Evolutionary conservation across 495 filamentous ascomycete genomes (phyloP).

Genomic region (Aspergillus ostianus): DNA sequence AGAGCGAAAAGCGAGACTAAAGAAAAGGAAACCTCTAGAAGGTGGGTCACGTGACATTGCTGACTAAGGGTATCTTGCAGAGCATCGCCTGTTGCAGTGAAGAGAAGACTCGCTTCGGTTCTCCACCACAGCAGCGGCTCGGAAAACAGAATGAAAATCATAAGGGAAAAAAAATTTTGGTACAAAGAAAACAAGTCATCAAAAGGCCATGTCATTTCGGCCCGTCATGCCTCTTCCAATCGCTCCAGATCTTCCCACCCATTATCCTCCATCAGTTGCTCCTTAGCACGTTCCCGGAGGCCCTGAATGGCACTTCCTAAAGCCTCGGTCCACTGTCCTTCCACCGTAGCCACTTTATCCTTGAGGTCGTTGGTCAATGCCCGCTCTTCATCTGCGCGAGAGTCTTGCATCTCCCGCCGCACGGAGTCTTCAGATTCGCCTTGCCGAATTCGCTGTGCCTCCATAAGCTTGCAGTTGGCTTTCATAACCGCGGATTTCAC

Average conservation of each 20-base stretch:
- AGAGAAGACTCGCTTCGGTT: not conserved
- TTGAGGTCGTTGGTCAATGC: slow-evolving; percentile 82
- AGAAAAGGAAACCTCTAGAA: slow-evolving; percentile 50
- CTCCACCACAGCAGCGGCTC: too few species aligned
- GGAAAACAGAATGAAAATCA: not conserved
- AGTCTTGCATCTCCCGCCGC: slow-evolving; percentile 55
- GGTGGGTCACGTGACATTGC: slow-evolving; percentile 30
- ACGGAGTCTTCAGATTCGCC: slow-evolving; percentile 53
- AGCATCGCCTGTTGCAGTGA: not conserved
- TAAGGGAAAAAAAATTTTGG: slow-evolving; percentile 5
- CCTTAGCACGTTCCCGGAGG: slow-evolving; percentile 55
- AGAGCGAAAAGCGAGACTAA: slow-evolving; percentile 10
- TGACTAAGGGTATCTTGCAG: not conserved
- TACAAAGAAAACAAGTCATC: slow-evolving; percentile 16
- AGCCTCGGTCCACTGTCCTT: slow-evolving; percentile 80
- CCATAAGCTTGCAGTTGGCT: slow-evolving; percentile 54
- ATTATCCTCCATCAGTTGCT: slow-evolving; percentile 63
- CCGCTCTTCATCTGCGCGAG: slow-evolving; percentile 61
- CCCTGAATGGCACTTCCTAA: slow-evolving; percentile 58
- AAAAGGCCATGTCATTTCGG: not conserved
- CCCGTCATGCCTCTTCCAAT: slow-evolving; percentile 36
- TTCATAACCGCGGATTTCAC: slow-evolving; percentile 75
- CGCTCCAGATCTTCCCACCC: slow-evolving; percentile 70
- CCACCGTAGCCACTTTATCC: slow-evolving; percentile 84
- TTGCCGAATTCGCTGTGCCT: slow-evolving; percentile 55